Percentiles rank a stretch among this genome's conserved stretches.
phyloP scores from a whole-genome alignment of 352 stramenopile species.

The Phytophthora megakarya region DNA sequence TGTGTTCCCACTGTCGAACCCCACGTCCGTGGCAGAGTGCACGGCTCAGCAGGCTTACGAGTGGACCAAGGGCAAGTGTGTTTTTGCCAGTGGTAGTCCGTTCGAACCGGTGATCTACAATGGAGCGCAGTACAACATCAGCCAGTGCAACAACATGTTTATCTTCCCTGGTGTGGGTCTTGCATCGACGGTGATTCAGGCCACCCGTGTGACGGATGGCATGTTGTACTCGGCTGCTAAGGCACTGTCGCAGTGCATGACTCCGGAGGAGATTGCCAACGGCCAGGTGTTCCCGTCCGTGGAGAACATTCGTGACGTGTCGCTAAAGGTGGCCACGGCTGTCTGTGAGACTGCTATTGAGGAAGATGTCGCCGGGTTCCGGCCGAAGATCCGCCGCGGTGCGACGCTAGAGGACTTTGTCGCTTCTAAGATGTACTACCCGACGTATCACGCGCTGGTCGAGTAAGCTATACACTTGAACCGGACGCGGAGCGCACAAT shows the following conservation, averaged over 20 bases:
- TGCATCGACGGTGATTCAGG: slow-evolving; percentile 85
- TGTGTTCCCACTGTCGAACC: slow-evolving; percentile 97
- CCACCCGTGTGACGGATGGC: slow-evolving; percentile 86
- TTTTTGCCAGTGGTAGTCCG: slow-evolving; percentile 96
- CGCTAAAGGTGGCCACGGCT: slow-evolving; percentile 91
- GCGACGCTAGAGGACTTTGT: slow-evolving; percentile 90
- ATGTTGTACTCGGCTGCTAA: slow-evolving; percentile 96
- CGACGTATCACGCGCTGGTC: slow-evolving; percentile 93
- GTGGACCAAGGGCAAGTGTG: slow-evolving; percentile 94
- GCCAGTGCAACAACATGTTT: slow-evolving; percentile 97
- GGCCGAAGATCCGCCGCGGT: slow-evolving; percentile 67
- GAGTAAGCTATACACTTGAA: slow-evolving; percentile 50
- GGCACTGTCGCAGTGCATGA: slow-evolving; percentile 93
- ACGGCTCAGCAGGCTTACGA: slow-evolving; percentile 96
- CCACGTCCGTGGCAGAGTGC: slow-evolving; percentile 96
- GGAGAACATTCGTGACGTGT: slow-evolving; percentile 93
- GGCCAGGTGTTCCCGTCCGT: slow-evolving; percentile 95
- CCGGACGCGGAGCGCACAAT: slow-evolving; percentile 6
- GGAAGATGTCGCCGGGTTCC: slow-evolving; percentile 86
- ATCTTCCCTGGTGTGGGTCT: slow-evolving; percentile 97
- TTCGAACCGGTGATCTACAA: slow-evolving; percentile 93
- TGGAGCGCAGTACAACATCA: slow-evolving; percentile 78
- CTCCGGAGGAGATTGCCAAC: slow-evolving; percentile 89
- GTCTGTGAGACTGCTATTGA: slow-evolving; percentile 91
- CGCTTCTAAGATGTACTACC: slow-evolving; percentile 95